Conservation (phyloP, 1,284 basidiomycete species). For the Fereydounia khargensis region DNA sequence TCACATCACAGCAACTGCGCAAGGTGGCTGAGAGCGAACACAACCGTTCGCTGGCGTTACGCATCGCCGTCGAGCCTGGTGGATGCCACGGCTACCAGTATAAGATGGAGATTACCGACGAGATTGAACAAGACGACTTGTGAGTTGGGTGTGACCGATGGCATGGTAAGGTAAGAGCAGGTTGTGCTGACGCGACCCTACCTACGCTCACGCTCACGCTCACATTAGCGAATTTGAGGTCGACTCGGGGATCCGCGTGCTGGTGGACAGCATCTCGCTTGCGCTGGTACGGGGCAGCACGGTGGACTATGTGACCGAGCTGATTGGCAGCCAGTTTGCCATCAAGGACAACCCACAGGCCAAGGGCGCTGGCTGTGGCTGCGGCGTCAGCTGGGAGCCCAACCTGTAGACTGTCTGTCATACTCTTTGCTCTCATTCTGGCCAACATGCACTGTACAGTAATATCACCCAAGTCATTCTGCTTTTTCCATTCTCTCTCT, state of each 20-base stretch:
- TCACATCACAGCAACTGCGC: conserved; percentile 17
- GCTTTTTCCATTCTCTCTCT: no score
- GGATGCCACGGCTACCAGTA: conserved; percentile 93
- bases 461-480: background rate
- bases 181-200: background rate
- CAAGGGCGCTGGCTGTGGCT: conserved; percentile 80
- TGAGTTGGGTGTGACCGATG: conserved; percentile 59
- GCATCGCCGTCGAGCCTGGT: conserved; percentile 79
- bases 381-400: conserved; percentile 85
- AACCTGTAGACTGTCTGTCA: conserved; percentile 57
- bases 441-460: background rate
- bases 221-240: conserved; percentile 69
- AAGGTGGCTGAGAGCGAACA: conserved; percentile 61
- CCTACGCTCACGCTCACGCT: conserved; percentile 58
- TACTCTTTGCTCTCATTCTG: background rate
- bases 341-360: conserved; percentile 78
- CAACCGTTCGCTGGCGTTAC: conserved; percentile 67
- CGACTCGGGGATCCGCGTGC: conserved; percentile 58
- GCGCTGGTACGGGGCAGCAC: conserved; percentile 76
- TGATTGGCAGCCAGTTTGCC: conserved; percentile 82
- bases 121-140: conserved; percentile 69
- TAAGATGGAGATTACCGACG: conserved; percentile 72
- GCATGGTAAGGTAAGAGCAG: background rate
- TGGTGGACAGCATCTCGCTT: conserved; percentile 79
- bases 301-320: conserved; percentile 82